Conservation (phyloP, 2,329 filamentous ascomycete species). For the Aspergillus aculeatus region DNA sequence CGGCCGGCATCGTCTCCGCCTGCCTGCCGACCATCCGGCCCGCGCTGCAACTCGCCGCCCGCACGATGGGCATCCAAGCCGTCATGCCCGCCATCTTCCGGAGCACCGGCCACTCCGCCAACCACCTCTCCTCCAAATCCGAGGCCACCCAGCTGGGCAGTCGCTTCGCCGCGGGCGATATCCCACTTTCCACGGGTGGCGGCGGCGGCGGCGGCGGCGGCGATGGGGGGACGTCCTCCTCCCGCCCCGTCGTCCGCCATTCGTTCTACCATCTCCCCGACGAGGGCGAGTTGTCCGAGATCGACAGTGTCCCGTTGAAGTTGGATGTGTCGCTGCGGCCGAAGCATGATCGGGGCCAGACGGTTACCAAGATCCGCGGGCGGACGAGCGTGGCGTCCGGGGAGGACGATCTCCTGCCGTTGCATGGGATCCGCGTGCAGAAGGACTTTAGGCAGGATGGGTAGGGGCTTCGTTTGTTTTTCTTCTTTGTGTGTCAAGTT, state of each 20-base stretch:
- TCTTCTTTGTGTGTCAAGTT: not conserved
- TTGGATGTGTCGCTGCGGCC: constrained; percentile 18
- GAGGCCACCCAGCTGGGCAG: not conserved
- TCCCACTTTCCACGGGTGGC: not conserved
- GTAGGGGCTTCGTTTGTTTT: not conserved
- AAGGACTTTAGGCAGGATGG: constrained; percentile 7
- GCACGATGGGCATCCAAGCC: constrained; percentile 19
- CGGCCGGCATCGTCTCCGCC: constrained; percentile 29
- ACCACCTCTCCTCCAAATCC: constrained; percentile 7
- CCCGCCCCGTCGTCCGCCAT: constrained; percentile 10
- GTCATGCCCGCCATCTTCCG: constrained; percentile 15
- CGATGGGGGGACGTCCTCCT: not conserved
- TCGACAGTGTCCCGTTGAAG: not conserved
- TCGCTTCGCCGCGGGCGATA: not conserved
- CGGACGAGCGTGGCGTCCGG: not conserved
- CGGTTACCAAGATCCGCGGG: constrained; percentile 20
- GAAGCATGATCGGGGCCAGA: constrained; percentile 19
- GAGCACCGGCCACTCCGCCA: constrained; percentile 7
- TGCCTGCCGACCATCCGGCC: constrained; percentile 28
- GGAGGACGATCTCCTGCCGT: constrained; percentile 1
- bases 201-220: not conserved
- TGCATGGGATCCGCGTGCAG: constrained; percentile 4
- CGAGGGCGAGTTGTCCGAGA: constrained; percentile 7
- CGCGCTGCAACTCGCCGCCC: constrained; percentile 21
- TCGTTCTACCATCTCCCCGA: constrained; percentile 23